Evolutionary conservation across 139 green algal genomes (phyloP), one percentile per base, ranked within the genome.

Genomic region (Spirogloea muscicola): DNA sequence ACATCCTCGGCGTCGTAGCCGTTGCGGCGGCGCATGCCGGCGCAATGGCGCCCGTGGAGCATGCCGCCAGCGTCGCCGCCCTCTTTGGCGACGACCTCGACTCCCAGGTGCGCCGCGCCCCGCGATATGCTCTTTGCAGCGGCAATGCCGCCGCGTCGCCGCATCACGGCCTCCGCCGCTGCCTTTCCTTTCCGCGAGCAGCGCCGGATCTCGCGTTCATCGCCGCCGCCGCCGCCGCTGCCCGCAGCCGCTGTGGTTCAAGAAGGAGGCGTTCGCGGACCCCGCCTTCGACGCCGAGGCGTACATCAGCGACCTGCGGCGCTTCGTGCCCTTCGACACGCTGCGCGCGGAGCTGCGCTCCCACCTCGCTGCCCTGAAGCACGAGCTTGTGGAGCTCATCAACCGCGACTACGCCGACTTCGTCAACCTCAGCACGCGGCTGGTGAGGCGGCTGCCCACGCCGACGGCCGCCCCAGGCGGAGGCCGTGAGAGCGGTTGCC

Each of bases 391-490:
- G 29, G 89, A 95, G 78, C 89, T 96, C 1, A 91, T 98, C 84
- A 98, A 98, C 60, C 86, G 90, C 40, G 91, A 98, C 84, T 98
- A 96, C 71, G 74, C 85, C 29, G 93, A 96, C 58, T 98, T 96
- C 74, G 90, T 97, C 16, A 86, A 82, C 63, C 86, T 98, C 5
- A 91, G 81, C 72, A 88, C 86, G 9, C 88, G 91, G 52, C 84
- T 98, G 41, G 67, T 76, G 46, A 68, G 33, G 21, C 46, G 21
- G 21, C 46, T 55, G 21, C 46, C 21, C 46, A 21, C 46, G 21
- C 46, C 21, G n/a, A n/a, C n/a, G n/a, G n/a, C n/a, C n/a, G n/a
- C n/a, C n/a, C n/a, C n/a, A n/a, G n/a, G n/a, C n/a, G n/a, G n/a
- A n/a, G n/a, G n/a, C n/a, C n/a, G n/a, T n/a, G n/a, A n/a, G n/a